Percentiles rank a stretch among this genome's conserved stretches.
Evolutionary conservation across 345 rosid genomes (phyloP).

Genomic region (Gossypium bickii): DNA sequence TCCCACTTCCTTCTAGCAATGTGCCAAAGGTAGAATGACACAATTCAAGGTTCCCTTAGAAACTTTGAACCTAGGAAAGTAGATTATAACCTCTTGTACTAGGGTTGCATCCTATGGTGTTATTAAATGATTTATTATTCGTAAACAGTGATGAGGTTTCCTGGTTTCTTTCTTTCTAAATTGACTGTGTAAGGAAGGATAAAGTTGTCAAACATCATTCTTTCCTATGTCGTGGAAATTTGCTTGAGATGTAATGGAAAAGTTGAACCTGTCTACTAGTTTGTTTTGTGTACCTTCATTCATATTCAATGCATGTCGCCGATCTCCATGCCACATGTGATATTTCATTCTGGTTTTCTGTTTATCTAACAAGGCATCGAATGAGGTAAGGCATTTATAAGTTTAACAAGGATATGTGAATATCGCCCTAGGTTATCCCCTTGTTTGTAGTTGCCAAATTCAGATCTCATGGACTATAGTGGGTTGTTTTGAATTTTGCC

Average conservation of each 20-base stretch:
- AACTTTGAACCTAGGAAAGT: not conserved
- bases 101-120: not conserved
- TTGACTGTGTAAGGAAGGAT: not conserved
- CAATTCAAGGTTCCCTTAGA: not conserved
- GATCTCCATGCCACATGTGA: not conserved
- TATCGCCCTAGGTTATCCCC: not conserved
- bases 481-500: slow-evolving; percentile 12
- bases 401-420: not conserved
- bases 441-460: slow-evolving; percentile 14
- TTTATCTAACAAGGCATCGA: not conserved
- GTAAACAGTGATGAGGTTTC: not conserved
- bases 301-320: not conserved
- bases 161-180: slow-evolving; percentile 3
- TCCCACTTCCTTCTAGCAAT: not conserved
- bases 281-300: not conserved
- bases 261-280: not conserved
- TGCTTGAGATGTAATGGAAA: not conserved
- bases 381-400: not conserved
- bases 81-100: not conserved
- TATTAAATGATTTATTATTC: slow-evolving; percentile 2
- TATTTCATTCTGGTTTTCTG: not conserved
- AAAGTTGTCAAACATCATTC: not conserved
- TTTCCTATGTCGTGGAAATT: not conserved
- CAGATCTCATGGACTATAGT: slow-evolving; percentile 8
- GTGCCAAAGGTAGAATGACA: slow-evolving; percentile 1